These are phyloP conservation scores for Cyclotella kingstonii DNA, from an alignment of 108 stramenopile species.

Conservation along the genomic window DNA sequence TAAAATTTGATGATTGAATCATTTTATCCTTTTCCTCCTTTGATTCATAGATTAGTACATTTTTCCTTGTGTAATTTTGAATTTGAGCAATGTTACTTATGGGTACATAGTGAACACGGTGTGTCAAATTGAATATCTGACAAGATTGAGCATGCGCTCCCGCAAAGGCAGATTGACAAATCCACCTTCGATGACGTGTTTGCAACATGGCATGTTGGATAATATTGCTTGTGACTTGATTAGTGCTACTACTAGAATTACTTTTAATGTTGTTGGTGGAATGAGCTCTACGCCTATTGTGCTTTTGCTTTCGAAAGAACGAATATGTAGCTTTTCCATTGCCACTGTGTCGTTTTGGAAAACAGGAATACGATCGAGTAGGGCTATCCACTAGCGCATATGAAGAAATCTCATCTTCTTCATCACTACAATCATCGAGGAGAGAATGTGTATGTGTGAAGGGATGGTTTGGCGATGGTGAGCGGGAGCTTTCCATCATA, in stretches of 20 bases:
- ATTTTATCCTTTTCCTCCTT: too few relatives aligned
- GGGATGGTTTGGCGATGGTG: constrained; percentile 12
- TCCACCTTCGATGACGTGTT: constrained; percentile 46
- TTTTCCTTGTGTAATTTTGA: constrained; percentile 11
- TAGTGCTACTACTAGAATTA: background rate
- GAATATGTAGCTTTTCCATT: constrained; percentile 4
- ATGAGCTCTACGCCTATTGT: background rate
- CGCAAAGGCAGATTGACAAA: constrained; percentile 30
- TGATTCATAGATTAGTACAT: too few relatives aligned
- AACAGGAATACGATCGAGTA: constrained; percentile 25
- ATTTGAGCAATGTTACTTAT: background rate
- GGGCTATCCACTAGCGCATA: constrained; percentile 29
- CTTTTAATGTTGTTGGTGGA: background rate
- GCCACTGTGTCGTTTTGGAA: constrained; percentile 3
- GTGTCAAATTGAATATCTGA: constrained; percentile 34
- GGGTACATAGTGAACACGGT: constrained; percentile 17
- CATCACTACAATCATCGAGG: constrained; percentile 48
- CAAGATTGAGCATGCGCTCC: constrained; percentile 44
- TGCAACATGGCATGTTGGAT: constrained; percentile 35
- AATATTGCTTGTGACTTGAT: constrained; percentile 23
- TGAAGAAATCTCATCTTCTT: constrained; percentile 35
- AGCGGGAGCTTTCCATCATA: background rate
- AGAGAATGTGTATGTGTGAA: constrained; percentile 37
- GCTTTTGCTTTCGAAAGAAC: constrained; percentile 15
- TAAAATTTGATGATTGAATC: too few relatives aligned